Conservation (phyloP, 2,329 filamentous ascomycete genomes). For the Cylindrodendrum hubeiense region DNA sequence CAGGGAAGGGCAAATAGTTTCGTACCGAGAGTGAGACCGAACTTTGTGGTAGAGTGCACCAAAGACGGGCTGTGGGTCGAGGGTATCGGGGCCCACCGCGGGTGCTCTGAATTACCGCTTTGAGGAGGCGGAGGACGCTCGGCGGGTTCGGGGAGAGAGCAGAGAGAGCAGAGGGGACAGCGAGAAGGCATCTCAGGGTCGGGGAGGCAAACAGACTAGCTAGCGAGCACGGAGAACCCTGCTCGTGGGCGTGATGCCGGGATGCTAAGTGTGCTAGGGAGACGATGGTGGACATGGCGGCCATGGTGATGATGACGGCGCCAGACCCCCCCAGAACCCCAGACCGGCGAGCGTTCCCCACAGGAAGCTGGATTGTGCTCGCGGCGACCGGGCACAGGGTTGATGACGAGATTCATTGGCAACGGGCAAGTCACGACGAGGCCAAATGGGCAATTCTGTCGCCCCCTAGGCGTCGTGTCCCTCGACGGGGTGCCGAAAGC, state of each 20-base stretch:
- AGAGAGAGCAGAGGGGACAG: too few relatives aligned
- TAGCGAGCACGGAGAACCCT: not conserved
- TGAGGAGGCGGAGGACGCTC: not conserved
- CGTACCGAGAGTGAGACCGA: conserved; percentile 4
- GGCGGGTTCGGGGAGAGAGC: too few relatives aligned
- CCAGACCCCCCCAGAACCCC: not conserved
- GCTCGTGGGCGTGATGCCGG: too few relatives aligned
- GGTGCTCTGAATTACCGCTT: not conserved
- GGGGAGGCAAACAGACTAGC: not conserved
- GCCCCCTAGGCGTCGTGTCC: too few relatives aligned
- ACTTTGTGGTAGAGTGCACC: not conserved
- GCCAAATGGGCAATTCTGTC: too few relatives aligned
- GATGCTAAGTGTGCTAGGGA: too few relatives aligned
- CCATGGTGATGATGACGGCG: not conserved
- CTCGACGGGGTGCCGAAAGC: conserved; percentile 21
- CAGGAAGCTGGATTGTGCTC: too few relatives aligned
- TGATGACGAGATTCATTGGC: too few relatives aligned
- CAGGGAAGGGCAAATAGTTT: not conserved
- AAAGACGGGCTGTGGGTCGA: not conserved
- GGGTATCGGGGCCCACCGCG: not conserved
- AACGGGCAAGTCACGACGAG: too few relatives aligned
- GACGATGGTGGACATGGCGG: too few relatives aligned
- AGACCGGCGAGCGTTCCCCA: not conserved
- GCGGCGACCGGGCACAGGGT: too few relatives aligned
- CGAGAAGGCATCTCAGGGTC: not conserved